Base-by-base conservation (phyloP, 805 yeast genomes). In the Candida loeiensis region DNA sequence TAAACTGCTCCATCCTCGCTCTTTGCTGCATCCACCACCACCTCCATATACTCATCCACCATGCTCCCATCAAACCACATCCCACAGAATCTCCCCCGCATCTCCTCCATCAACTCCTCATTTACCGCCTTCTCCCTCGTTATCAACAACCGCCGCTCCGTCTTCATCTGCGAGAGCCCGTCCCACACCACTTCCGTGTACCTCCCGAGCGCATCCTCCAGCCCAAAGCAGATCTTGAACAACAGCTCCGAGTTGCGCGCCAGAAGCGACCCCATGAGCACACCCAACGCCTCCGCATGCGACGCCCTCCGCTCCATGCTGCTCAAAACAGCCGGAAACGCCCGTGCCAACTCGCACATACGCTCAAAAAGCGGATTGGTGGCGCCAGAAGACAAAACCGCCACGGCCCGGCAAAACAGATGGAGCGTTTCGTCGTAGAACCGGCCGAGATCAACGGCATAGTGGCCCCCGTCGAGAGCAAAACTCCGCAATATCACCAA, bases 151-250 rank as follows among this genome's bases (percentile, higher is more conserved):
- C 37, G 17, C 22, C 15, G 31, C 15, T 43, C 32, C 14, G 28
- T 34, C 19, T 14, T 25, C 19, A 36, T 27, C 32, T 45, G 46
- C 34, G 59, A 14, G 11, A 61, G 50, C 17, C 59, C 46, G 20
- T 50, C 59, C 55, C 55, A 53, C 4, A 60, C 37, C 38, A 50
- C 53, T 19, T 48, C 54, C 6, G 49, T 32, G 34, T 62, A 61
- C 22, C 49, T 25, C 5, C 37, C 27, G 34, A 58, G 45, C 13
- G 53, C 51, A 12, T 58, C 61, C 18, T 34, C 41, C 25, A 58
- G 53, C 2, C 66, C 67, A 44, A 57, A 61, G 41, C 50, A 51
- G 17, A 39, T 28, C 32, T 56, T 45, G 4, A 51, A 42, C 24
- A 58, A 45, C n/a, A 50, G 20, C 5, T 47, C 50, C 48, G 33